phyloP scores from a whole-genome alignment of 225 moss, liverwort and hornwort genomes.

The Physcomitrellopsis africana region DNA sequence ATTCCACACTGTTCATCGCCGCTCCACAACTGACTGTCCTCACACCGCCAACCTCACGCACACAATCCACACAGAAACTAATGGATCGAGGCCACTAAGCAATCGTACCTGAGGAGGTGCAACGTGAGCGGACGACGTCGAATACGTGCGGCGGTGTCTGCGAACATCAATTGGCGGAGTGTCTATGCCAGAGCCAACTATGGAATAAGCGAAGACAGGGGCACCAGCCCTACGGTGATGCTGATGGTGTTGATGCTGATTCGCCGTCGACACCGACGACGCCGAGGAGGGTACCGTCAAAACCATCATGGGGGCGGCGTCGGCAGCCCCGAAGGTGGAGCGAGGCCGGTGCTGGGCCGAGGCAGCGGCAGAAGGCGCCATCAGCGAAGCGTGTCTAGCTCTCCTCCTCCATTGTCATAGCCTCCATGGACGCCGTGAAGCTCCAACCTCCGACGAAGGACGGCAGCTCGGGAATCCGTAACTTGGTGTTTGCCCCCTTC shows the following conservation, averaged over 20 bases:
- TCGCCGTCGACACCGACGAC: not conserved
- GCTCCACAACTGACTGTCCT: too few species aligned
- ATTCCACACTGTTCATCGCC: too few species aligned
- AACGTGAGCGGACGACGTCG: conserved; percentile 29
- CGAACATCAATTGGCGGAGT: conserved; percentile 54
- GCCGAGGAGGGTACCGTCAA: conserved; percentile 14
- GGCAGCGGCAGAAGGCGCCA: conserved; percentile 57
- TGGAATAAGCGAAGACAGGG: conserved; percentile 60
- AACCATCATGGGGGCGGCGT: conserved; percentile 33
- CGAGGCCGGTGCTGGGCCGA: conserved; percentile 39
- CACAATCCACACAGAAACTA: too few species aligned
- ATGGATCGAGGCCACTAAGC: too few species aligned
- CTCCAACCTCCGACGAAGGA: not conserved
- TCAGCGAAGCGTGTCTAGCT: conserved; percentile 28
- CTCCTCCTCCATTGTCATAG: not conserved
- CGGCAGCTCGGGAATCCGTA: not conserved
- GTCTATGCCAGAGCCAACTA: not conserved
- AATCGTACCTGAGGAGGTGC: conserved; percentile 32
- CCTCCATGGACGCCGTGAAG: not conserved
- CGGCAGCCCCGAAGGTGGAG: conserved; percentile 34
- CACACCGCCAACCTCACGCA: too few species aligned
- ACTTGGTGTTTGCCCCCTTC: not conserved
- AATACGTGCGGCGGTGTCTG: conserved; percentile 43
- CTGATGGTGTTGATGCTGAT: conserved; percentile 24
- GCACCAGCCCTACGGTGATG: conserved; percentile 61